Evolutionary conservation across 345 rosid species (phyloP), one percentile per base, ranked within the genome.

Genomic region (Eucalyptus viminalis): DNA sequence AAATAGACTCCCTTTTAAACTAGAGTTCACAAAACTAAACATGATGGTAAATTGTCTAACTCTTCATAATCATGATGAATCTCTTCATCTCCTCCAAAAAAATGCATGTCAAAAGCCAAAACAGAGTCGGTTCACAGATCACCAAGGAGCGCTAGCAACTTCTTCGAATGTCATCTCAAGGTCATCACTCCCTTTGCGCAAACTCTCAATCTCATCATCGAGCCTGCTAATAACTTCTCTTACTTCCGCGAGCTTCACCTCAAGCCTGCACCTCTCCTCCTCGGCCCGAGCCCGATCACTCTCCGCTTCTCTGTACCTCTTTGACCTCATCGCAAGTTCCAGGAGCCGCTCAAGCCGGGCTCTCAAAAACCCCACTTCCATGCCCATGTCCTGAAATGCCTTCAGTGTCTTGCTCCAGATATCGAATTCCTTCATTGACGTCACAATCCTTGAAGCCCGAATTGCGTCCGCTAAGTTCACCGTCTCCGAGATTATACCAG

Each of bases 331-430:
- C 2, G 94, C 92, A 44, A 94, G 88, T 67, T 49, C 88, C 93
- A 88, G 88, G 47, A 94, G 89, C 80, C 83, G 50, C 44, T 87
- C 89, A 86, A 94, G 87, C 31, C 96, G 92, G 86, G 88, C 86
- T 34, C 89, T 93, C 65, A 94, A 56, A 80, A 93, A 94, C 67
- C 93, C 94, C 15, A 93, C 94, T 27, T 93, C 92, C 95, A 94
- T 94, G 58, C 96, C 96, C 90, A 93, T 87, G 89, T 91, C 89
- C 91, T 92, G 94, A 87, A 94, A 93, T 51, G 94, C 94, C 88
- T 93, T 92, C 83, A 94, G 87, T 47, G 93, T 94, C 86, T 91
- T 93, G 87, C 89, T 92, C 96, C 95, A 93, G 31, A 88, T 91
- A 53, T 87, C 87, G 40, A 91, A 94, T 87, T 92, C 92, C 56